Evolutionary conservation across 164 flowering plant genomes (phyloP).

Genomic region (Stephania yunnanensis): DNA sequence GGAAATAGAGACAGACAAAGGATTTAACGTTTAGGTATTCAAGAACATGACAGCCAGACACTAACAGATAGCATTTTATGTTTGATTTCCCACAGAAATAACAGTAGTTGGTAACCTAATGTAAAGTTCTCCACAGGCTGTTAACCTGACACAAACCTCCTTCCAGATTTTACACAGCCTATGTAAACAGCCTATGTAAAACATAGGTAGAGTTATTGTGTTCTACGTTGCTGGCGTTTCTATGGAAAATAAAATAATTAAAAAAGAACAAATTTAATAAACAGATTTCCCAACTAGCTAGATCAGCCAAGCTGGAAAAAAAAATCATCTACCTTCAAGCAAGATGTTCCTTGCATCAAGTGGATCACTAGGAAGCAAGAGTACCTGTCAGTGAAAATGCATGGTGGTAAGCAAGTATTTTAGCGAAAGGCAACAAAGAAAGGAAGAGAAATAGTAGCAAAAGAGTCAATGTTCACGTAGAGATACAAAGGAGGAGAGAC

Average conservation of each 20-base stretch:
- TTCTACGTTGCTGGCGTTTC: too few relatives aligned
- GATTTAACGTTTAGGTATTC: background rate
- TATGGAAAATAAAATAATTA: background rate
- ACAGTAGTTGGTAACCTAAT: background rate
- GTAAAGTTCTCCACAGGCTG: too few relatives aligned
- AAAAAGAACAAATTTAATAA: background rate
- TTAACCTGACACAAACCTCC: too few relatives aligned
- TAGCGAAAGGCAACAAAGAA: background rate
- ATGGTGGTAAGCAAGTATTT: conserved; percentile 3
- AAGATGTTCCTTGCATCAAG: conserved; percentile 87
- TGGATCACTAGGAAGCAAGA: conserved; percentile 92
- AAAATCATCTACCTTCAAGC: conserved; percentile 73
- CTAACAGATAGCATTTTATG: background rate
- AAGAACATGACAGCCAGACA: background rate
- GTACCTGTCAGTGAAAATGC: conserved; percentile 32
- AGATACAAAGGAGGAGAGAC: background rate
- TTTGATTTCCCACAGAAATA: background rate
- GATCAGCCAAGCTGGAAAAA: conserved; percentile 5
- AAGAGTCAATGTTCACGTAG: background rate
- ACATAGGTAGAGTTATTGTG: too few relatives aligned
- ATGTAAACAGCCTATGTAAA: too few relatives aligned
- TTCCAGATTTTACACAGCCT: too few relatives aligned
- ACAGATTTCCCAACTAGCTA: background rate
- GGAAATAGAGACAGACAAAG: background rate
- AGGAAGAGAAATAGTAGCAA: background rate